phyloP scores from a whole-genome alignment of 371 early-diverging fungal genomes.

The Apophysomyces ossiformis region DNA sequence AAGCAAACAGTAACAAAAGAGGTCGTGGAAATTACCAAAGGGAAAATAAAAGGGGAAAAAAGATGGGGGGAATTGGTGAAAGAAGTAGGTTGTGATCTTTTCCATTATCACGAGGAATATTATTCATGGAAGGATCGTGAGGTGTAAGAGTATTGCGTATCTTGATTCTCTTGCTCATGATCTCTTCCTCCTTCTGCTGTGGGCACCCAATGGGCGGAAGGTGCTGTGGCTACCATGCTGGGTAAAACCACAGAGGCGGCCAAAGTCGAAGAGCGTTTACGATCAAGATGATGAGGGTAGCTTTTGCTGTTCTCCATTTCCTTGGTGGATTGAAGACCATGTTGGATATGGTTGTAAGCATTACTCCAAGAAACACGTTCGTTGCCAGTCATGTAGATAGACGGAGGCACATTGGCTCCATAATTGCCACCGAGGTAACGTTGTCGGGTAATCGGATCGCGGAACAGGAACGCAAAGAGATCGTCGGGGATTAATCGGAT shows the following conservation, averaged over 20 bases:
- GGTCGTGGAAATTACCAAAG: not conserved
- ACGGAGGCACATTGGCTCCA: slow-evolving; percentile 16
- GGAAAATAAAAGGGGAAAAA: not conserved
- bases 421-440: slow-evolving; percentile 31
- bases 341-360: slow-evolving; percentile 9
- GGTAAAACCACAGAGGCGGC: slow-evolving; percentile 23
- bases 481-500: slow-evolving; percentile 67
- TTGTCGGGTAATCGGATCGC: slow-evolving; percentile 31
- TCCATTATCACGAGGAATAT: not conserved
- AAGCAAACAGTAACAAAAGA: not conserved
- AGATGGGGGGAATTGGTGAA: not conserved
- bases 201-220: slow-evolving; percentile 20
- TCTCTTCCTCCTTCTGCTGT: not conserved
- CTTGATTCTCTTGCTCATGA: slow-evolving; percentile 22
- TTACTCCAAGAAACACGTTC: slow-evolving; percentile 23
- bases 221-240: slow-evolving; percentile 21
- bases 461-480: slow-evolving; percentile 36
- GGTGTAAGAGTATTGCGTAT: slow-evolving; percentile 26
- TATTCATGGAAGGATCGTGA: slow-evolving; percentile 13
- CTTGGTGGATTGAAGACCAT: slow-evolving; percentile 15
- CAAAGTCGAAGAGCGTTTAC: slow-evolving; percentile 5
- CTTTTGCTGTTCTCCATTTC: not conserved
- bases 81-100: not conserved
- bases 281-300: not conserved
- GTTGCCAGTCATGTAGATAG: slow-evolving; percentile 42